Conservation (phyloP, 1,139 yeast genomes). For the Yamadazyma siamensis region DNA sequence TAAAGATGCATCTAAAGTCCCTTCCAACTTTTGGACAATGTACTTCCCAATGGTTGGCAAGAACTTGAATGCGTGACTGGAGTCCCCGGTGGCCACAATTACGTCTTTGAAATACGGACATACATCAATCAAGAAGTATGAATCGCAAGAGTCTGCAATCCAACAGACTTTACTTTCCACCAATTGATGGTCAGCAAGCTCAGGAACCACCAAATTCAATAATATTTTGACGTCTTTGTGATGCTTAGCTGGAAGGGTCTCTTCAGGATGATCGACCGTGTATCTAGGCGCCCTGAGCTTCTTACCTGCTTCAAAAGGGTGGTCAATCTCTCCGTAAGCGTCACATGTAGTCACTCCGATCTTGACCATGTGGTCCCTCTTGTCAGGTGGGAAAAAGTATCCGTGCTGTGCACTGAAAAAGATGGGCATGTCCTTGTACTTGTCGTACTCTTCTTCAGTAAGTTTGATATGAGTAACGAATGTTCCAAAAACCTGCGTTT, state of each 20-base stretch:
- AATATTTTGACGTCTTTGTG: constrained; percentile 11
- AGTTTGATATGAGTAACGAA: constrained; percentile 33
- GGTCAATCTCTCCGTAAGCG: constrained; percentile 21
- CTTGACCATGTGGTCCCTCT: constrained; percentile 30
- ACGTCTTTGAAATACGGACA: constrained; percentile 35
- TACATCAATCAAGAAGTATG: constrained; percentile 37
- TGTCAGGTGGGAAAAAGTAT: constrained; percentile 38
- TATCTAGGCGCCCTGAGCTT: constrained; percentile 34
- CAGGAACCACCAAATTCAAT: constrained; percentile 13
- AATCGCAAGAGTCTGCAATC: constrained; percentile 43
- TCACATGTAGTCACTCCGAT: constrained; percentile 39
- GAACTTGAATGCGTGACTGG: constrained; percentile 41
- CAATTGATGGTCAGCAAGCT: constrained; percentile 11
- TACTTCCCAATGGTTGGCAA: constrained; percentile 31
- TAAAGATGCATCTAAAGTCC: constrained; percentile 18
- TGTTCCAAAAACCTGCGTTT: constrained; percentile 30
- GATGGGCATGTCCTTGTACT: constrained; percentile 29
- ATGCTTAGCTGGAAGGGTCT: constrained; percentile 29
- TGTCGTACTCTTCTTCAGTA: constrained; percentile 23
- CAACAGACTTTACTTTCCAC: constrained; percentile 25
- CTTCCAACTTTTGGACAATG: constrained; percentile 23
- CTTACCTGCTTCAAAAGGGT: constrained; percentile 21
- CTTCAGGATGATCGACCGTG: constrained; percentile 23
- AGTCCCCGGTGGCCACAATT: constrained; percentile 44
- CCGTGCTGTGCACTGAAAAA: constrained; percentile 43